phyloP scores from a whole-genome alignment of 208 protist species.

The Acanthamoeba healyi region DNA sequence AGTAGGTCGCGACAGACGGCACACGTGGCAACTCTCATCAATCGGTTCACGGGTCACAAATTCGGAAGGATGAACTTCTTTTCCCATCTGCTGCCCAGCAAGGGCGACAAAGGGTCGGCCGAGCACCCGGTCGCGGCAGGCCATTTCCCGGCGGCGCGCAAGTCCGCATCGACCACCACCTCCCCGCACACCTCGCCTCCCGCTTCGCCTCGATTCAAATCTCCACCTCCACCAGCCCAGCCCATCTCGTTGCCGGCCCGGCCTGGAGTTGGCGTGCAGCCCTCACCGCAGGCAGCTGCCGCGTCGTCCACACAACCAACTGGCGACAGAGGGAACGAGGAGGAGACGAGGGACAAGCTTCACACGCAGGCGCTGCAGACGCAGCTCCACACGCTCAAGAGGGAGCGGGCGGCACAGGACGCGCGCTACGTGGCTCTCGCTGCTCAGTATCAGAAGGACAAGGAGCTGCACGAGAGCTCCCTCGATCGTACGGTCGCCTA shows the following conservation, averaged over 20 bases:
- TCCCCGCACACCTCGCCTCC: neutral
- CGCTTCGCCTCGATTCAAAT: neutral
- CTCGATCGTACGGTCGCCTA: neutral
- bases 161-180: neutral
- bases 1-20: too few relatives aligned
- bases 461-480: conserved; percentile 14
- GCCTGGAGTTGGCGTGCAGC: too few relatives aligned
- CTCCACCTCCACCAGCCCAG: neutral
- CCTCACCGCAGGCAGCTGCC: neutral
- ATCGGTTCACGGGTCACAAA: too few relatives aligned
- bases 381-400: conserved; percentile 13
- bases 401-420: conserved; percentile 9
- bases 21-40: too few relatives aligned
- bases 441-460: neutral
- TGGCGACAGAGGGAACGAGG: neutral
- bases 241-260: neutral
- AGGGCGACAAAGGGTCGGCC: neutral
- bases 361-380: neutral
- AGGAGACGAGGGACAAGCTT: neutral
- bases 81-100: neutral
- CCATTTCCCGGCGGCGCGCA: neutral
- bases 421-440: conserved; percentile 7
- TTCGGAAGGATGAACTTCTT: neutral
- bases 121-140: neutral
- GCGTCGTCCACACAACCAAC: neutral